phyloP scores from a whole-genome alignment of 1,284 basidiomycete species.

The Tilletia setariae region DNA sequence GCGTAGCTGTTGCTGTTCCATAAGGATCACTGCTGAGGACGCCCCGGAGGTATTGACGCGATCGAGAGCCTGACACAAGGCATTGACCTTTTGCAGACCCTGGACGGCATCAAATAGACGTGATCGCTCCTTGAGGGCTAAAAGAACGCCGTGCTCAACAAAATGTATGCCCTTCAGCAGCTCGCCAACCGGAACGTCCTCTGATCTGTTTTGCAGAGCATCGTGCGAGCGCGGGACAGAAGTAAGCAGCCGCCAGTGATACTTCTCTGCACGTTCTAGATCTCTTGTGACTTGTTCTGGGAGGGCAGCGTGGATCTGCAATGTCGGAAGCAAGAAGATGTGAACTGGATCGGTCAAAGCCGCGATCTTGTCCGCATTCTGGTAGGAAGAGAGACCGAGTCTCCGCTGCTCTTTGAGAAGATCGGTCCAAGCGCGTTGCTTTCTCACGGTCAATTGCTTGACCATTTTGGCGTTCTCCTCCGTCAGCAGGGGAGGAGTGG shows the following conservation, averaged over 20 bases:
- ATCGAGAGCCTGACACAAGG: background rate
- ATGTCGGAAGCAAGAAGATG: slow-evolving; percentile 22
- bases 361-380: slow-evolving; percentile 4
- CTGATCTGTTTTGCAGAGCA: slow-evolving; percentile 69
- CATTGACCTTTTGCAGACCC: background rate
- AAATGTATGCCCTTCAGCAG: slow-evolving; percentile 74
- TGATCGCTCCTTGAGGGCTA: slow-evolving; percentile 33
- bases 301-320: too few relatives aligned
- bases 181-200: slow-evolving; percentile 79
- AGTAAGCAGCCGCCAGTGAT: slow-evolving; percentile 70
- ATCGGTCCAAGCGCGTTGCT: slow-evolving; percentile 87
- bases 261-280: slow-evolving; percentile 61
- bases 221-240: slow-evolving; percentile 69
- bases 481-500: slow-evolving; percentile 42
- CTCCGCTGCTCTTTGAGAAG: slow-evolving; percentile 82
- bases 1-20: background rate
- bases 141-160: slow-evolving; percentile 66
- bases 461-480: slow-evolving; percentile 64
- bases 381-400: slow-evolving; percentile 63
- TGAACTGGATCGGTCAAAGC: background rate
- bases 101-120: slow-evolving; percentile 22
- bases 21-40: background rate
- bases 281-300: slow-evolving; percentile 27
- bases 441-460: slow-evolving; percentile 73
- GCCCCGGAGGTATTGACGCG: background rate